These are phyloP conservation scores for Blastocrithidia nonstop DNA, from an alignment of 208 protist species.

Conservation along the genomic window DNA sequence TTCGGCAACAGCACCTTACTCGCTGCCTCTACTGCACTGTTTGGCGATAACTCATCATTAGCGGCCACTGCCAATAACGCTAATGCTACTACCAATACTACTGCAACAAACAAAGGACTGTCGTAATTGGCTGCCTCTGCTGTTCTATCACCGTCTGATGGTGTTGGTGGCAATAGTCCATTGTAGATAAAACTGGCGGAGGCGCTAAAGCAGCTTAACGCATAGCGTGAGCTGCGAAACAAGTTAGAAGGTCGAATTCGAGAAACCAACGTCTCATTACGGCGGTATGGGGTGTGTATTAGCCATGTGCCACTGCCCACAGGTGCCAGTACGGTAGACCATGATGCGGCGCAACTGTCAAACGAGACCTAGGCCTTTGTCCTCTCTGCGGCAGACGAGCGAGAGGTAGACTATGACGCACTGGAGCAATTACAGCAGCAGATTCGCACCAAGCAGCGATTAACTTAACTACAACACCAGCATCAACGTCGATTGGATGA, in stretches of 20 bases:
- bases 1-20: slow-evolving; percentile 2
- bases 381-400: slow-evolving; percentile 45
- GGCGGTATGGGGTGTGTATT: slow-evolving; percentile 72
- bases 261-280: slow-evolving; percentile 69
- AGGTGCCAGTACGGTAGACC: slow-evolving; percentile 1
- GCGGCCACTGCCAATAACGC: not conserved
- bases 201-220: slow-evolving; percentile 36
- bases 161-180: no score
- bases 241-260: slow-evolving; percentile 49
- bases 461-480: slow-evolving; percentile 70
- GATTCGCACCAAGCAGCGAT: slow-evolving; percentile 71
- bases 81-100: not conserved
- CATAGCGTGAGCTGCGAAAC: slow-evolving; percentile 21
- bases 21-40: no score
- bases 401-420: slow-evolving; percentile 54
- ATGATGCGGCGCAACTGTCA: slow-evolving; percentile 2
- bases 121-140: not conserved
- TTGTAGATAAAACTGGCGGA: slow-evolving; percentile 17
- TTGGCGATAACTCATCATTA: no score
- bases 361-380: slow-evolving; percentile 42
- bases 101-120: not conserved
- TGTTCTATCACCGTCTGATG: not conserved
- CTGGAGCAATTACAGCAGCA: slow-evolving; percentile 74
- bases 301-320: slow-evolving; percentile 19
- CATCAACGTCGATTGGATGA: slow-evolving; percentile 69